A percentile compares a stretch with the other conserved stretches of the same genome.
Conservation (phyloP, 179 eudicot species). For the Nepenthes alata region DNA sequence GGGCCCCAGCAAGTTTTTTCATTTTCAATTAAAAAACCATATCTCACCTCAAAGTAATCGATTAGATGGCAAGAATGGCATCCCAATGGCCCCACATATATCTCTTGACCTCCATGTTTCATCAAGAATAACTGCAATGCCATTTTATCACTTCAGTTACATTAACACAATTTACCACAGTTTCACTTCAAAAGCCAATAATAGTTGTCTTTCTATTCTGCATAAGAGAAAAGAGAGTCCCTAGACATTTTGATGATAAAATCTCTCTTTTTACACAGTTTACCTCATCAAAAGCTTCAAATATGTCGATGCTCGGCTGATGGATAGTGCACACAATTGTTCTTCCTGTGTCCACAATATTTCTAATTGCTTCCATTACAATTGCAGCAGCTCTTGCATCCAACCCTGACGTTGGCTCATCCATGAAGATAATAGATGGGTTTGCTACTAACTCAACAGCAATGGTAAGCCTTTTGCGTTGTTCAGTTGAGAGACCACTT, state of each 20-base stretch:
- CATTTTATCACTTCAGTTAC: too few relatives aligned
- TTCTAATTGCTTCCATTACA: constrained; percentile 41
- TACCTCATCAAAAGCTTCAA: constrained; percentile 67
- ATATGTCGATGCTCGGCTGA: constrained; percentile 45
- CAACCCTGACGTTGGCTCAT: constrained; percentile 13
- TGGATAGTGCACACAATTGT: constrained; percentile 51
- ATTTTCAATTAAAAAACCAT: too few relatives aligned
- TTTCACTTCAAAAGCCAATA: too few relatives aligned
- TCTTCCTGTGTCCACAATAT: constrained; percentile 43
- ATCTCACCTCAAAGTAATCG: not conserved
- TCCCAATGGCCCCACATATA: constrained; percentile 8
- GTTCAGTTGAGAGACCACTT: constrained; percentile 9
- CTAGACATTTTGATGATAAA: too few relatives aligned
- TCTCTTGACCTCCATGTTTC: constrained; percentile 10
- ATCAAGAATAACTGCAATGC: not conserved
- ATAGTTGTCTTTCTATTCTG: too few relatives aligned
- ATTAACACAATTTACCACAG: too few relatives aligned
- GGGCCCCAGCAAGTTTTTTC: too few relatives aligned
- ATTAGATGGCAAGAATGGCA: not conserved
- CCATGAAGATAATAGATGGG: constrained; percentile 26
- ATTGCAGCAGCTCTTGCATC: constrained; percentile 14
- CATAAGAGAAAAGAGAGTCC: too few relatives aligned
- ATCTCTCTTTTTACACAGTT: too few relatives aligned
- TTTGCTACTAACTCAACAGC: constrained; percentile 13
- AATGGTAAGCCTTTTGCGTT: constrained; percentile 16